Base-by-base conservation (phyloP, 2,329 filamentous ascomycete genomes). In the Neonectria faginata region DNA sequence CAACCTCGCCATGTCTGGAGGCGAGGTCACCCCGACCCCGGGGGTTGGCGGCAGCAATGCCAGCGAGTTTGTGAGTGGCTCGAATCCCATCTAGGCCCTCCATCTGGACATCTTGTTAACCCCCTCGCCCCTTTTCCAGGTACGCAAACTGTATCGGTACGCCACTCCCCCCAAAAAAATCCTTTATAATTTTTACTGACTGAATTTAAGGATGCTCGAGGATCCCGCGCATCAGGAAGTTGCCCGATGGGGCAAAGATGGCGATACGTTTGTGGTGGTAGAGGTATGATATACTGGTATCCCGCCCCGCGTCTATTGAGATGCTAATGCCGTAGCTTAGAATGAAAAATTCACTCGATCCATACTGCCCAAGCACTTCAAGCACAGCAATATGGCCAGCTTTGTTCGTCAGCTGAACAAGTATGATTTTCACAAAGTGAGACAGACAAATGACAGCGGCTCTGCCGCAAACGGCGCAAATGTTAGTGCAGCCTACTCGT, bases 91-190 rank as follows among this genome's bases (percentile, higher is more conserved):
- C 20, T 27, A 20, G 16, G 20, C 50, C 31, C 9, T 18, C 36
- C 27, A 47, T 52, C 44, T 59, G 54, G 56, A 62, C 62, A 60
- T 29, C 65, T 69, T 62, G 69, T 74, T 80, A 74, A 80, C 48
- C 48, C 27, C 57, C 55, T 48, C 67, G 63, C 48, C 57, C 55
- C 50, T 31, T 65, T 73, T 69, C 57, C 73, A 97, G 94, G 94
- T 98, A 82, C 94, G 95, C 85, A 98, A 98, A 83, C 85, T 98
- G 70, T 98, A 97, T 87, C 97, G 97, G 95, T 98, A 90, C 81
- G 66, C 56, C 39, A 47, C 27, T 22, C 33, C 11, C n/a, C 11
- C n/a, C 2, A 22, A 8, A 53, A 10, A 11, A 29, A 2, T 10
- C 36, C 11, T 41, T 27, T n/a, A 7, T 16, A 60, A 29, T 33